A percentile compares a stretch with the other conserved stretches of the same genome.
These are phyloP conservation scores for Fusarium sp. DNA, from an alignment of 2,329 filamentous ascomycete species.

Conservation along the genomic window DNA sequence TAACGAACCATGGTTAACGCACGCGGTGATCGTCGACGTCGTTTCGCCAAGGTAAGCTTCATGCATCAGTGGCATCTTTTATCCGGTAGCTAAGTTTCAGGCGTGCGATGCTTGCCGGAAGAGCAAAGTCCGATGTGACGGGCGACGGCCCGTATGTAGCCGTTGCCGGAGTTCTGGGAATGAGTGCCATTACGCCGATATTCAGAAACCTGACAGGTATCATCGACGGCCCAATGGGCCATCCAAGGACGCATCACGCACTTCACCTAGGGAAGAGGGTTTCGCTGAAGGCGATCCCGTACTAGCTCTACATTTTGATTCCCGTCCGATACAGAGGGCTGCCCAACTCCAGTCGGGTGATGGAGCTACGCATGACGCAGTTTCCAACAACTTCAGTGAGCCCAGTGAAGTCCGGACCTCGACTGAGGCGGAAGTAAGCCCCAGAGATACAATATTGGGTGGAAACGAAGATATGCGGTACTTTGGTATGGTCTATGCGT, in stretches of 20 bases:
- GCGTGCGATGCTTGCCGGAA: slow-evolving; percentile 1
- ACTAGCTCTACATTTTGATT: too few species aligned
- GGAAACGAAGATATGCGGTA: background rate
- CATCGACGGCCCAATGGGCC: background rate
- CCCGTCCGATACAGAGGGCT: too few species aligned
- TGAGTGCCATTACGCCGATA: background rate
- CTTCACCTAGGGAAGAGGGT: too few species aligned
- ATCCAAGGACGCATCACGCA: too few species aligned
- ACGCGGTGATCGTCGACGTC: slow-evolving; percentile 3
- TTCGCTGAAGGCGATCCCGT: too few species aligned
- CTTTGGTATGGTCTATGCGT: too few species aligned
- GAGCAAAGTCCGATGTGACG: background rate
- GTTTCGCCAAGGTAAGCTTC: slow-evolving; percentile 2
- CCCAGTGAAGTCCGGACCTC: background rate
- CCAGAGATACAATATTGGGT: background rate
- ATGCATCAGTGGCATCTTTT: background rate
- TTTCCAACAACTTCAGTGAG: background rate
- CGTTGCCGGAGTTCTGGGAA: background rate
- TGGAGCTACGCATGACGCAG: too few species aligned
- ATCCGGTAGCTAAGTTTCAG: background rate
- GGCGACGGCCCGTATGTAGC: background rate
- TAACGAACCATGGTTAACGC: background rate
- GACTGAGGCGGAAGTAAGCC: background rate
- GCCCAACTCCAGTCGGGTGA: too few species aligned
- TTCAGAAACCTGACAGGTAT: slow-evolving; percentile 1